Base-by-base conservation (phyloP, 768 basidiomycete genomes). In the Dioszegia crocea region DNA sequence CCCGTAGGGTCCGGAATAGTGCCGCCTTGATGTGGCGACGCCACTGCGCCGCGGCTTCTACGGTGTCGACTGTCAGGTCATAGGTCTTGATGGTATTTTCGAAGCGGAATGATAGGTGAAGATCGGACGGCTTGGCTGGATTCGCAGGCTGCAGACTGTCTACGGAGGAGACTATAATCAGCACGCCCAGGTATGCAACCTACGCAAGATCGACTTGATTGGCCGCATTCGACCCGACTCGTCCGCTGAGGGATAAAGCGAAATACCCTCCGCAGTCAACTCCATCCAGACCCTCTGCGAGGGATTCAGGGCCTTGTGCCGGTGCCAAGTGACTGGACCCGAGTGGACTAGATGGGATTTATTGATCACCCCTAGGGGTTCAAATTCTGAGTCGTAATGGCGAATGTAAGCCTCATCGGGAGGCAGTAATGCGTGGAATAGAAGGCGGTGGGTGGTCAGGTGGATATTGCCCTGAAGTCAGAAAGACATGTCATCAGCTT, bases 351-450 rank as follows among this genome's bases (percentile, higher is more conserved):
- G 59, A 21, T 65, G 56, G 2, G 61, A 50, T 38, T 80, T 75
- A 21, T 51, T 12, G 68, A 63, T 8, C 62, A 79, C 4, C 17
- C 31, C 44, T 80, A 77, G n/a, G 74, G 68, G 33, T 9, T 43
- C 40, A 33, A 63, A 58, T 41, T 47, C 59, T 27, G 24, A 79
- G 78, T 46, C 38, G 21, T 53, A 46, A 31, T 27, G 47, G 21
- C 21, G 54, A 17, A 36, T 33, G 43, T 49, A 63, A 0, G 59
- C 67, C 1, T 51, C 49, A 36, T 69, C 71, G 12, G 83, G 78
- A 16, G 84, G 80, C 19, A 87, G 71, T 10, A 84, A 81, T 1
- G 86, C 86, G 64, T 86, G 85, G 70, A 87, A 87, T 0, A 84
- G 77, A 19, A 86, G 61, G 3, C 86, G 81, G 71, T 86, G 85